Conservation (phyloP, 768 basidiomycete genomes). For the Pulveroboletus ravenelii region DNA sequence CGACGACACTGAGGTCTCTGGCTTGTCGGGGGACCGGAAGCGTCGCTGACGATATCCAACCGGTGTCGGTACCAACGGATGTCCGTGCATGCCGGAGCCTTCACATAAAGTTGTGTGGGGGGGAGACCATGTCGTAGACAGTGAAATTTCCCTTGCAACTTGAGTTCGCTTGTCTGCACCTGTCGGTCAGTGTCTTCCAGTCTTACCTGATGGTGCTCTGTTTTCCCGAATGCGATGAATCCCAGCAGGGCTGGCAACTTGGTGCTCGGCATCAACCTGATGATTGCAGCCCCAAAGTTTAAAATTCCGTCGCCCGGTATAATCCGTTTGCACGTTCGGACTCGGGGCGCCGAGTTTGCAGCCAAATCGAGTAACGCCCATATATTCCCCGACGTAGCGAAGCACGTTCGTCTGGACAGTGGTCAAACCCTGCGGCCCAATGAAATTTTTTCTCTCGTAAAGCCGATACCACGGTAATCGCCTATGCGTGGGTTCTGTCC, state of each 20-base stretch:
- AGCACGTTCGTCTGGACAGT: slow-evolving; percentile 29
- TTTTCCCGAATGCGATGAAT: neutral
- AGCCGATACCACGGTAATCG: neutral
- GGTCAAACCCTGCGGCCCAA: slow-evolving; percentile 15
- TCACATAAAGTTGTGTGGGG: neutral
- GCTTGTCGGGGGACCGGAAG: slow-evolving; percentile 2
- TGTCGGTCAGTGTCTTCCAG: slow-evolving; percentile 3
- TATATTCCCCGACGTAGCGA: neutral
- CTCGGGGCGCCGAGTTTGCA: neutral
- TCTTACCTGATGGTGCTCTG: neutral
- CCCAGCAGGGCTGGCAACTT: neutral
- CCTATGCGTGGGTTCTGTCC: neutral
- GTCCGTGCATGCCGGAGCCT: neutral
- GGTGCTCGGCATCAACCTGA: neutral
- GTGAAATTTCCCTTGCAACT: neutral
- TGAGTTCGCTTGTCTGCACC: neutral
- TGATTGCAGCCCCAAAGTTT: neutral
- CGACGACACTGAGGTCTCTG: slow-evolving; percentile 7
- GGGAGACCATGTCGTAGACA: slow-evolving; percentile 2
- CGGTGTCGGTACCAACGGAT: neutral
- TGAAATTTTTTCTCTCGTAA: slow-evolving; percentile 5
- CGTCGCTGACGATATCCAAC: slow-evolving; percentile 1
- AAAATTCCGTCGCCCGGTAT: neutral
- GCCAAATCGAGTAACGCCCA: slow-evolving; percentile 20
- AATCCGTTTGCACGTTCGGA: slow-evolving; percentile 18